Conservation (phyloP, 352 stramenopile genomes). For the Globisporangium nagaii region DNA sequence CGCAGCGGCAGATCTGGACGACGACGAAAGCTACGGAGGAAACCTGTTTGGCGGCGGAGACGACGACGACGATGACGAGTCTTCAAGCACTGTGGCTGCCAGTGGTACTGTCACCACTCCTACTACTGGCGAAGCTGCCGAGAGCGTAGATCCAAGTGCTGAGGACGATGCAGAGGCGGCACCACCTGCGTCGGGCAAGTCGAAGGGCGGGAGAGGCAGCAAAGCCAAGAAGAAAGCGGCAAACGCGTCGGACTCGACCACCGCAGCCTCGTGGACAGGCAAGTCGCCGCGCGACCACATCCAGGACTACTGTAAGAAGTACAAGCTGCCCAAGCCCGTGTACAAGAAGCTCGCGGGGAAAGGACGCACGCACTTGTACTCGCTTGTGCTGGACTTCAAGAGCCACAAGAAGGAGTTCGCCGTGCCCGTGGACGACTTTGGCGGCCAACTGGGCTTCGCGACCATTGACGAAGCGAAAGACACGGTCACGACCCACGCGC, state of each 20-base stretch:
- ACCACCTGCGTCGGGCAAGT: not conserved
- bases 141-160: not conserved
- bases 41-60: not conserved
- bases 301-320: conserved; percentile 85
- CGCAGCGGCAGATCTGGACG: not conserved
- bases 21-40: conserved; percentile 3
- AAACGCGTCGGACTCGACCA: conserved; percentile 19
- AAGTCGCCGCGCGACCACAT: conserved; percentile 87
- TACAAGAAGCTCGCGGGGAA: conserved; percentile 46
- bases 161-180: not conserved
- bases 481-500: conserved; percentile 64
- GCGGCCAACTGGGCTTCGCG: conserved; percentile 36
- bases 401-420: conserved; percentile 33
- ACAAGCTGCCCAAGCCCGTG: conserved; percentile 71
- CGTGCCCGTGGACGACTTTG: conserved; percentile 23
- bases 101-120: too few species aligned
- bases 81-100: not conserved
- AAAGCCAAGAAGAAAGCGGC: conserved; percentile 30
- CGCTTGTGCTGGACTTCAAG: conserved; percentile 45
- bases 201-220: conserved; percentile 19
- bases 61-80: not conserved
- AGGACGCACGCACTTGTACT: conserved; percentile 37
- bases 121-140: not conserved
- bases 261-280: conserved; percentile 47
- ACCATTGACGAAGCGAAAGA: conserved; percentile 75